Evolutionary conservation across 1,284 basidiomycete species (phyloP).

Genomic region (Bothia castanella): DNA sequence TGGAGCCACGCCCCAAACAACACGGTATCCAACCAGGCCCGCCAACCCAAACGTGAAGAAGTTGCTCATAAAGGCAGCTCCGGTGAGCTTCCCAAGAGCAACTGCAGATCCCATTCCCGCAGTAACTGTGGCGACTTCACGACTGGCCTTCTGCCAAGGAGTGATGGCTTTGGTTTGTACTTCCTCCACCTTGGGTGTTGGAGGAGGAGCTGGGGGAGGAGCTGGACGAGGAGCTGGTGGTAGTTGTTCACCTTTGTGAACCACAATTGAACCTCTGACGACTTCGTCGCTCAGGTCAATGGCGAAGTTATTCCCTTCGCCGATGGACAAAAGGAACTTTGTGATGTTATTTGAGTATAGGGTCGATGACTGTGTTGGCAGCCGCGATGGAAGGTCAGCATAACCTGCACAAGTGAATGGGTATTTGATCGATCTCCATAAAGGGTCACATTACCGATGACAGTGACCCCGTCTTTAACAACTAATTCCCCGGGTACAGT

Average conservation of each 20-base stretch:
- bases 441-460: constrained; percentile 55
- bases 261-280: constrained; percentile 71
- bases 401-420: constrained; percentile 48
- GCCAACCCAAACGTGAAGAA: constrained; percentile 83
- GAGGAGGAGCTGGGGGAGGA: constrained; percentile 55
- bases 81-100: constrained; percentile 73
- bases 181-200: constrained; percentile 51
- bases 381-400: constrained; percentile 76
- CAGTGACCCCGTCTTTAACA: constrained; percentile 68
- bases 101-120: constrained; percentile 70
- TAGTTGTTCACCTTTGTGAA: constrained; percentile 64
- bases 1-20: constrained; percentile 83
- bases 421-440: constrained; percentile 1
- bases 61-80: constrained; percentile 77
- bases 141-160: constrained; percentile 75
- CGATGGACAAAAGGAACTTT: constrained; percentile 80
- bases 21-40: constrained; percentile 78
- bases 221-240: constrained; percentile 63
- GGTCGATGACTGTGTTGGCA: constrained; percentile 83
- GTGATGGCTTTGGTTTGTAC: constrained; percentile 61
- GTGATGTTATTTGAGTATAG: constrained; percentile 88
- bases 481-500: constrained; percentile 71
- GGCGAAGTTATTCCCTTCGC: constrained; percentile 56
- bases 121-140: constrained; percentile 69
- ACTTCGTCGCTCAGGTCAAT: constrained; percentile 80